Evolutionary conservation across 2,329 filamentous ascomycete genomes (phyloP).

Genomic region (Phoma sp.): DNA sequence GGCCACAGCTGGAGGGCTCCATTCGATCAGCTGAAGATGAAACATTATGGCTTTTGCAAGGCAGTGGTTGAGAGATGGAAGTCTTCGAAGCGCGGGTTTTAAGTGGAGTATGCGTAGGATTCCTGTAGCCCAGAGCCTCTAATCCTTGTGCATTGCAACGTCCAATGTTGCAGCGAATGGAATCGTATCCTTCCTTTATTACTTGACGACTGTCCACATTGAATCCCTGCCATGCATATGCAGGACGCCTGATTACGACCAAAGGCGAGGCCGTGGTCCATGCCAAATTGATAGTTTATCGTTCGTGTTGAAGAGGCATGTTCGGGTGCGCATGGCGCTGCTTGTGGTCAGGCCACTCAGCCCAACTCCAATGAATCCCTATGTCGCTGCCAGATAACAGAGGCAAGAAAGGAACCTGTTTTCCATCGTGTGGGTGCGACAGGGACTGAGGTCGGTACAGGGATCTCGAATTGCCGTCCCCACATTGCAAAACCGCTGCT

Average conservation of each 20-base stretch:
- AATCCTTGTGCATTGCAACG: not conserved
- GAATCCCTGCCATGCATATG: not conserved
- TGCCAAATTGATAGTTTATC: not conserved
- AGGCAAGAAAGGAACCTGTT: not conserved
- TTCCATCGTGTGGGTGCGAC: not conserved
- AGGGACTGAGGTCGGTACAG: not conserved
- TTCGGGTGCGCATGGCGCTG: not conserved
- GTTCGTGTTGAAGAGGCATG: not conserved
- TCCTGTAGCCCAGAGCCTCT: not conserved
- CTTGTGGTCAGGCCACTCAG: no score
- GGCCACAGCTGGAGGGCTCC: not conserved
- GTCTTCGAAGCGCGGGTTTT: no score
- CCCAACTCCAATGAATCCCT: no score
- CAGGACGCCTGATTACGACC: not conserved
- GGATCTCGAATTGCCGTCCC: not conserved
- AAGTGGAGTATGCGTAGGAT: no score
- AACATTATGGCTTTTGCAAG: not conserved
- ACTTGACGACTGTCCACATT: not conserved
- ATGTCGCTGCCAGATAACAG: not conserved
- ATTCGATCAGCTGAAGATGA: not conserved
- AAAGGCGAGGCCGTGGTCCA: not conserved
- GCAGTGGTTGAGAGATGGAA: not conserved
- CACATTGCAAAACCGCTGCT: not conserved
- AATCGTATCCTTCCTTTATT: not conserved
- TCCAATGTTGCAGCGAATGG: not conserved